Evolutionary conservation across 2,329 filamentous ascomycete species (phyloP), one percentile per base, ranked within the genome.

Genomic region (Chalaropsis ovoidea): DNA sequence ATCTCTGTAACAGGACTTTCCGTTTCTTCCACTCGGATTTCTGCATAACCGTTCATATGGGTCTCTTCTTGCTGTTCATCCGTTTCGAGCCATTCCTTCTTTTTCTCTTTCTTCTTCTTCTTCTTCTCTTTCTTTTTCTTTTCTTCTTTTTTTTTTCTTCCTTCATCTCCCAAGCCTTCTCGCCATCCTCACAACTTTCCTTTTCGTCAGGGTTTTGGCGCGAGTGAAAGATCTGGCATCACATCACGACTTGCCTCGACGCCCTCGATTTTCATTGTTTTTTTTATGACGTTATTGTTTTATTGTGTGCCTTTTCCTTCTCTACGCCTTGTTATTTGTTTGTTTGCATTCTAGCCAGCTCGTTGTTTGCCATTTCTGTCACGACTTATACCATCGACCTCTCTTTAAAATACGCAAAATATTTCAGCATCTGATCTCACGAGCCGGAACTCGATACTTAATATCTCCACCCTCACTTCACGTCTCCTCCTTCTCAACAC

Each of bases 191-290:
- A 24, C 49, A 52, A 54, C 39, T 64, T 64, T 24, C 15, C 27
- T 42, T 65, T 52, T 49, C 54, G 42, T 47, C 22, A 62, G 64
- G 62, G 54, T 65, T 65, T 49, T 63, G 58, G 66, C 27, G n/a
- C 19, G 47, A 61, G 66, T 63, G 63, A 67, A 49, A 67, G 63
- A 67, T 67, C 60, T 63, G 63, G 60, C 63, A 67, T 67, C 66
- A 52, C 47, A 13, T 61, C 13, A 52, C 64, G 42, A 61, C 61
- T 56, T 62, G 35, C 17, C 39, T 61, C 35, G 27, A 45, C 62
- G 24, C 42, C 27, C 7, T 42, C 41, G 27, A 56, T 64, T 49
- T 45, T 45, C 27, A 45, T 62, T 43, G 35, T 35, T 15, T 58
- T 62, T 35, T 58, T 13, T 63, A 52, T 11, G 7, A 8, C 17